Percentiles rank a stretch among this genome's conserved stretches.
These are phyloP conservation scores for Omphalea diandra DNA, from an alignment of 441 rosid species.

Conservation along the genomic window DNA sequence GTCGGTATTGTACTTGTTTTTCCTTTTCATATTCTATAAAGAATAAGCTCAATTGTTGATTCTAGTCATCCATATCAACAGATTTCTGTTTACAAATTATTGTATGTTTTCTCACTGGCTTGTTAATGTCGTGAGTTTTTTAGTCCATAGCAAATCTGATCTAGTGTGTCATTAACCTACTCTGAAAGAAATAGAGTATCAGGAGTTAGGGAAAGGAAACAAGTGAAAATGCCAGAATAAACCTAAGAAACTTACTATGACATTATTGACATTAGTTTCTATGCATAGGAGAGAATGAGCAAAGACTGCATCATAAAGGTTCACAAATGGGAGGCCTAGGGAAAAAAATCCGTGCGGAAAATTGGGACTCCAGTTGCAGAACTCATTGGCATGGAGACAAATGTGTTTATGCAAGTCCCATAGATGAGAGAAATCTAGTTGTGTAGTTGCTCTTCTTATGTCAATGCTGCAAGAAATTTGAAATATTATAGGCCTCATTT, in stretches of 20 bases:
- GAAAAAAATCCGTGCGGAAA: background rate
- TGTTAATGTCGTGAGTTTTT: background rate
- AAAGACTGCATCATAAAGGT: background rate
- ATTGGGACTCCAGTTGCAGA: background rate
- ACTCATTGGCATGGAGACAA: background rate
- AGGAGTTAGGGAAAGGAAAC: background rate
- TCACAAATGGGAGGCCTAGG: constrained; percentile 1
- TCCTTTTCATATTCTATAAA: background rate
- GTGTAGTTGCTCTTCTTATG: constrained; percentile 2
- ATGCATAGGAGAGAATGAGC: too few relatives aligned
- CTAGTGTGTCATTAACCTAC: background rate
- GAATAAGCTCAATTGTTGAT: background rate
- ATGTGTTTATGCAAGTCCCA: background rate
- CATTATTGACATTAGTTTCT: too few relatives aligned
- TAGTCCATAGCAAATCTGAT: background rate
- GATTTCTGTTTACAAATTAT: background rate
- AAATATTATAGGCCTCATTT: background rate
- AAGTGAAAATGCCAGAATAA: too few relatives aligned
- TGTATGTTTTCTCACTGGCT: background rate
- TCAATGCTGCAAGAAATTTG: background rate
- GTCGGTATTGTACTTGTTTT: constrained; percentile 51
- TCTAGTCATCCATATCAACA: background rate
- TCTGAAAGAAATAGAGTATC: background rate
- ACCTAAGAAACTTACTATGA: too few relatives aligned
- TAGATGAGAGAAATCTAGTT: too few relatives aligned